Evolutionary conservation across 2,329 filamentous ascomycete genomes (phyloP), one percentile per base, ranked within the genome.

Genomic region (Xylaria sp.): DNA sequence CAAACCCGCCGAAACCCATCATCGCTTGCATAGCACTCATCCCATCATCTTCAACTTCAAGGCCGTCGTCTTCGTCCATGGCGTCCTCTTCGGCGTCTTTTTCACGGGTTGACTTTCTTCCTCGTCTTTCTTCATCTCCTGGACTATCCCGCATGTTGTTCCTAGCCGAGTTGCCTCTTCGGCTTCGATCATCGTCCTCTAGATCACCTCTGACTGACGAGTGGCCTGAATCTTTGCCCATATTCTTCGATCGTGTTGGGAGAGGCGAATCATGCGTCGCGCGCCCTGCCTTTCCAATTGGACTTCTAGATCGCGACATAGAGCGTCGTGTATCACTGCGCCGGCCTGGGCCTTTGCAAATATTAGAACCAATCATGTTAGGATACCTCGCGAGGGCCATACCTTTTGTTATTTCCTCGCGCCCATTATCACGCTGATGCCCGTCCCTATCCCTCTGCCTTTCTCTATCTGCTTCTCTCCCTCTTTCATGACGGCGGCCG

Each of bases 1-100:
- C 90, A 81, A 98, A 99, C 0, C 87, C 88, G 19, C 89, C 89
- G 77, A 99, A 98, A 1, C 96, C 96, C 92, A 99, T 94, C 83
- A 94, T 89, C 58, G 90, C 90, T 74, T 90, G 86, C 91, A 98
- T 95, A 68, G 88, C 88, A 64, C 86, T 88, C 77, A 92, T 84
- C 60, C 90, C 89, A 70, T 91, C 90, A 70, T 94, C 92, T 64
- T 85, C 86, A 36, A 86, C 86, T 58, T 85, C 82, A 17, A 85
- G 76, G 32, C 87, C 71, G 12, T 73, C 80, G 3, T 75, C 78
- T 64, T 78, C 78, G 6, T 76, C 76, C 77, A 78, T 78, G 32
- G 74, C 74, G 27, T 69, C 69, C 39, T 48, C 67, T 50, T 60
- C 57, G 53, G 60, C 51, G 56, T 71, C 56, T 36, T 60, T 61